Evolutionary conservation across 352 stramenopile species (phyloP).

Genomic region (Phytophthora sojae): DNA sequence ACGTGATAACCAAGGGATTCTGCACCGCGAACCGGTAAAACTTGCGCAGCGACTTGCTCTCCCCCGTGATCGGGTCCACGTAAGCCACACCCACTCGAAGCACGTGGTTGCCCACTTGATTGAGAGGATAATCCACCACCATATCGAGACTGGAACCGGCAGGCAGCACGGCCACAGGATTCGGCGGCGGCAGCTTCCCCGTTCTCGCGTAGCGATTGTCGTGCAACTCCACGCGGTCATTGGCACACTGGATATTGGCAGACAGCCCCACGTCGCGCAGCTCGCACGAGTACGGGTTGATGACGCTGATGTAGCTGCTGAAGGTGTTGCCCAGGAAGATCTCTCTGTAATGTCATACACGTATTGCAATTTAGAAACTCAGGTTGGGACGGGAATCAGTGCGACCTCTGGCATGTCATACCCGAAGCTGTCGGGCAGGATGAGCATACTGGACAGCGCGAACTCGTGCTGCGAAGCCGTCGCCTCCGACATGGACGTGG

Average conservation of each 20-base stretch:
- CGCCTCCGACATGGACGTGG: slow-evolving; percentile 56
- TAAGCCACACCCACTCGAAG: slow-evolving; percentile 85
- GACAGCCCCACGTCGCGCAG: slow-evolving; percentile 80
- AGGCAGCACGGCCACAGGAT: slow-evolving; percentile 76
- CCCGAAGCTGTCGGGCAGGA: slow-evolving; percentile 92
- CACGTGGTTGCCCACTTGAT: slow-evolving; percentile 90
- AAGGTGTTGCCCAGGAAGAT: slow-evolving; percentile 94
- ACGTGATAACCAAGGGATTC: slow-evolving; percentile 89
- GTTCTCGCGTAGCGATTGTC: slow-evolving; percentile 80
- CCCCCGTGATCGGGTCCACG: slow-evolving; percentile 72
- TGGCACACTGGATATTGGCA: slow-evolving; percentile 89
- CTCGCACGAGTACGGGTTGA: slow-evolving; percentile 89
- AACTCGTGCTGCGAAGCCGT: slow-evolving; percentile 80
- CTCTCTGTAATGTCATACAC: slow-evolving; percentile 55
- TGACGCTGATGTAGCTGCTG: slow-evolving; percentile 93
- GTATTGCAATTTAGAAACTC: slow-evolving; percentile 10
- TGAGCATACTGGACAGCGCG: slow-evolving; percentile 89
- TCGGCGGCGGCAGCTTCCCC: slow-evolving; percentile 71
- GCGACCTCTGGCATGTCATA: slow-evolving; percentile 24
- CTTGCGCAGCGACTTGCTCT: slow-evolving; percentile 90
- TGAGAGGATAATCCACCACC: slow-evolving; percentile 92
- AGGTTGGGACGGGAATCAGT: not conserved
- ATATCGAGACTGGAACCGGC: slow-evolving; percentile 89
- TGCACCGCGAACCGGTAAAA: slow-evolving; percentile 93
- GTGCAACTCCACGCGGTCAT: slow-evolving; percentile 80